Conservation (phyloP, 768 basidiomycete genomes). For the Phanerochaete sordida region DNA sequence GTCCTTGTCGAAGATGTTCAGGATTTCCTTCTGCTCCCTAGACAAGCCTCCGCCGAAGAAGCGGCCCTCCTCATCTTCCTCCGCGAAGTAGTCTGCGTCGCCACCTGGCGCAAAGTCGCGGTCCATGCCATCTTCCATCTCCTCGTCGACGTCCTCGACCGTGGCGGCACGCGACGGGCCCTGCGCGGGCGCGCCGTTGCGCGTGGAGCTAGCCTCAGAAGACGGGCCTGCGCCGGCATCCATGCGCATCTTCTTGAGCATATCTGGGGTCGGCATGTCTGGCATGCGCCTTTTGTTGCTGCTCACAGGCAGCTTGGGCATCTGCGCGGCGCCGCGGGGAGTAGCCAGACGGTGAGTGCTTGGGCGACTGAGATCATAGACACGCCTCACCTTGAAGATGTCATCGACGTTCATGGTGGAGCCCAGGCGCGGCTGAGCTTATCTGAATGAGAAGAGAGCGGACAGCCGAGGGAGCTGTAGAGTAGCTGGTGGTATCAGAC, state of each 20-base stretch:
- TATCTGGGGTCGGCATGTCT: conserved; percentile 74
- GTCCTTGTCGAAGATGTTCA: conserved; percentile 88
- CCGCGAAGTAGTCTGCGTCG: conserved; percentile 86
- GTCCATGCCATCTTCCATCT: conserved; percentile 35
- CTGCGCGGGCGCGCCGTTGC: conserved; percentile 17
- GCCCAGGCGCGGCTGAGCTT: conserved; percentile 6
- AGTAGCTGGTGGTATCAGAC: no score
- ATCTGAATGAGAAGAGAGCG: no score
- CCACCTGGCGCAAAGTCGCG: conserved; percentile 74
- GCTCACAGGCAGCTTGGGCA: conserved; percentile 62
- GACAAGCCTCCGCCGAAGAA: conserved; percentile 95
- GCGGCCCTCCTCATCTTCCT: conserved; percentile 89
- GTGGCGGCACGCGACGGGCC: conserved; percentile 41
- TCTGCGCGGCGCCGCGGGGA: conserved; percentile 38
- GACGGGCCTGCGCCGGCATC: conserved; percentile 29
- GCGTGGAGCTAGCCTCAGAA: conserved; percentile 6
- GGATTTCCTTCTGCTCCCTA: conserved; percentile 88
- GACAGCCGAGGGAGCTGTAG: no score
- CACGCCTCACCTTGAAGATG: conserved; percentile 38
- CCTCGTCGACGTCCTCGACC: conserved; percentile 62
- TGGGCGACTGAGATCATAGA: conserved; percentile 1
- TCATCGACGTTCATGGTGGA: conserved; percentile 47
- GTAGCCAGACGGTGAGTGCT: no score
- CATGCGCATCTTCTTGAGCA: conserved; percentile 75
- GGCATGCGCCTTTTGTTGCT: conserved; percentile 73